These are phyloP conservation scores for Alternaria sp. DNA, from an alignment of 2,329 filamentous ascomycete genomes.

Conservation along the genomic window DNA sequence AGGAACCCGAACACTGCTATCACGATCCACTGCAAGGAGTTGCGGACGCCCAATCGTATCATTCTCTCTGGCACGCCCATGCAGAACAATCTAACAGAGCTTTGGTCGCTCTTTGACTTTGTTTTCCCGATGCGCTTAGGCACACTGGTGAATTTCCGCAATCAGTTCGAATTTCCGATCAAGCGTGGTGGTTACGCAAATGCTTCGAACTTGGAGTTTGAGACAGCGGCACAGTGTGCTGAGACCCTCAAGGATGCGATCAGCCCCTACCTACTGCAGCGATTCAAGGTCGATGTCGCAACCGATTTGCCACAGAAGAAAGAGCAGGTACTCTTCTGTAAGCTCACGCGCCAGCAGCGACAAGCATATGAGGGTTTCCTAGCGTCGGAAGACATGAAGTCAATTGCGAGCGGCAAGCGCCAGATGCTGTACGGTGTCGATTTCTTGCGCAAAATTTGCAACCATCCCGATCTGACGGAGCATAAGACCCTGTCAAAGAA, in stretches of 20 bases:
- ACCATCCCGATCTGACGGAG: slow-evolving; percentile 88
- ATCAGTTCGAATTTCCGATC: slow-evolving; percentile 93
- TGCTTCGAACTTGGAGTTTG: slow-evolving; percentile 89
- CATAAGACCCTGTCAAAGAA: slow-evolving; percentile 66
- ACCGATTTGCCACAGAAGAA: slow-evolving; percentile 94
- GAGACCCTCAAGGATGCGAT: slow-evolving; percentile 94
- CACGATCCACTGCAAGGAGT: slow-evolving; percentile 92
- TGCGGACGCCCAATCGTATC: slow-evolving; percentile 86
- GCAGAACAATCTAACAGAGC: slow-evolving; percentile 92
- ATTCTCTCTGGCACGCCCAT: slow-evolving; percentile 97
- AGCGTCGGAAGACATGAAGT: slow-evolving; percentile 81
- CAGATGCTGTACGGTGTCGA: slow-evolving; percentile 91
- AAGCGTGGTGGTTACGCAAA: slow-evolving; percentile 93
- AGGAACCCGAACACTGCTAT: slow-evolving; percentile 95
- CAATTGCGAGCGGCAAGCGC: slow-evolving; percentile 75
- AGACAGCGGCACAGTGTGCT: slow-evolving; percentile 93
- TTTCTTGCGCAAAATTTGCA: slow-evolving; percentile 93
- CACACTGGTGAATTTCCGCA: slow-evolving; percentile 86
- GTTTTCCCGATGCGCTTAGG: slow-evolving; percentile 95
- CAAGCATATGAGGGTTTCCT: slow-evolving; percentile 83
- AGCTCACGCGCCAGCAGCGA: slow-evolving; percentile 80
- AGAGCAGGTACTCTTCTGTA: slow-evolving; percentile 95
- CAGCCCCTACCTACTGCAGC: slow-evolving; percentile 88
- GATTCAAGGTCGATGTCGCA: slow-evolving; percentile 92
- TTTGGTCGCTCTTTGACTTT: slow-evolving; percentile 98